phyloP scores from a whole-genome alignment of 2,329 filamentous ascomycete genomes.

The Stromatinia cepivora region DNA sequence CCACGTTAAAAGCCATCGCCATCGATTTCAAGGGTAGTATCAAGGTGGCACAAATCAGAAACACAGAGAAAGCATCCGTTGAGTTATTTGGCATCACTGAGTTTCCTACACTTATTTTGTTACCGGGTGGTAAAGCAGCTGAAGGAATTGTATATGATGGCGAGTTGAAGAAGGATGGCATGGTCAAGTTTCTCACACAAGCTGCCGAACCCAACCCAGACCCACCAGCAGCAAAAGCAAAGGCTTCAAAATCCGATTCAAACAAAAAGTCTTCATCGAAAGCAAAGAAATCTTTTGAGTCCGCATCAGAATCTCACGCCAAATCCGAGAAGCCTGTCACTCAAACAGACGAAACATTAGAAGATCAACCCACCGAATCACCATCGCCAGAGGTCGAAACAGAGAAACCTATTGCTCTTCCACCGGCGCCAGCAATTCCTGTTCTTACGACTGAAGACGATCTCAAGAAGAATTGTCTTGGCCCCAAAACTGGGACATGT shows the following conservation, averaged over 20 bases:
- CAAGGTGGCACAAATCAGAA: slow-evolving; percentile 76
- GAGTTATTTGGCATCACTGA: slow-evolving; percentile 73
- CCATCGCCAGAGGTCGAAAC: slow-evolving; percentile 42
- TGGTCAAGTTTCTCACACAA: slow-evolving; percentile 81
- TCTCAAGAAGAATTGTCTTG: slow-evolving; percentile 71
- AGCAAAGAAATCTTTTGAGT: slow-evolving; percentile 50
- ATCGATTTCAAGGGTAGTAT: slow-evolving; percentile 87
- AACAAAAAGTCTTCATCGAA: slow-evolving; percentile 42
- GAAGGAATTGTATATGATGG: slow-evolving; percentile 75
- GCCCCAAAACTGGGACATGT: slow-evolving; percentile 75
- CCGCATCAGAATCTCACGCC: slow-evolving; percentile 52
- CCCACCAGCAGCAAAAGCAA: slow-evolving; percentile 53
- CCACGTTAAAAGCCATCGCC: slow-evolving; percentile 78
- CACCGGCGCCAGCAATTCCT: slow-evolving; percentile 62
- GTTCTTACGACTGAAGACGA: slow-evolving; percentile 63
- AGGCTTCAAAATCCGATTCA: slow-evolving; percentile 46
- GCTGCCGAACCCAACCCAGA: slow-evolving; percentile 78
- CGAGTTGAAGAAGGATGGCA: slow-evolving; percentile 78
- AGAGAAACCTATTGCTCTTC: slow-evolving; percentile 49
- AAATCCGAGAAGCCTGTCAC: slow-evolving; percentile 50
- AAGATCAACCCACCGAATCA: slow-evolving; percentile 54
- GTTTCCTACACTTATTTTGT: slow-evolving; percentile 77
- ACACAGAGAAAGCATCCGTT: slow-evolving; percentile 61
- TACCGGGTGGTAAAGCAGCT: slow-evolving; percentile 67
- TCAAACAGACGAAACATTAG: slow-evolving; percentile 52